Conservation (phyloP, 2,329 filamentous ascomycete genomes). For the Podosphaera xanthii region DNA sequence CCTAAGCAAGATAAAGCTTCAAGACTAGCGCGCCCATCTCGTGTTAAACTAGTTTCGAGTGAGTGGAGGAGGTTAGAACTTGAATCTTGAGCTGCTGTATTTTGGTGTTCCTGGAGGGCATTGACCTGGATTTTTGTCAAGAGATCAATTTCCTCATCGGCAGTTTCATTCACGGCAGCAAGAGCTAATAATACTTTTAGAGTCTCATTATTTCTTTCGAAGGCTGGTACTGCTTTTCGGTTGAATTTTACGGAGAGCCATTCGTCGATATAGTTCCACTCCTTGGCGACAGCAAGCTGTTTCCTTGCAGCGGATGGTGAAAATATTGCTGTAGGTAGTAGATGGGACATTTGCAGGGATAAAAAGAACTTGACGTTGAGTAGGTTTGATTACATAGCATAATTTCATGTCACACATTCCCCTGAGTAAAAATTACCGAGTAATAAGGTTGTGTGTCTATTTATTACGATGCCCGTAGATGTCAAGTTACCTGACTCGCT, state of each 20-base stretch:
- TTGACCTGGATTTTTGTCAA: conserved; percentile 34
- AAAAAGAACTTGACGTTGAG: too few species aligned
- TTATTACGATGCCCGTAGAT: background rate
- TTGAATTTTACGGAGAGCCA: conserved; percentile 58
- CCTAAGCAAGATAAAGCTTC: conserved; percentile 33
- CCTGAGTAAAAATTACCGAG: background rate
- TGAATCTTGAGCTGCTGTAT: conserved; percentile 16
- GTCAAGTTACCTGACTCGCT: background rate
- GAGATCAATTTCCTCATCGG: conserved; percentile 44
- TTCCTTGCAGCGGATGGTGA: conserved; percentile 47
- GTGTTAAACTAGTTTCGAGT: conserved; percentile 29
- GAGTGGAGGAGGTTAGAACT: conserved; percentile 25
- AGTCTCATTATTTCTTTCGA: conserved; percentile 75
- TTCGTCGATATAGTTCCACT: conserved; percentile 71
- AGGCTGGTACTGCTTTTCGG: conserved; percentile 39
- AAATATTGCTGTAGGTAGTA: conserved; percentile 31
- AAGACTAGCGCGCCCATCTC: conserved; percentile 31
- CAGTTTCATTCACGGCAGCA: conserved; percentile 52
- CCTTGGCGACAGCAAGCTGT: conserved; percentile 61
- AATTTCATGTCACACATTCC: too few species aligned
- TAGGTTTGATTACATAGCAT: too few species aligned
- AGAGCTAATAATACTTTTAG: conserved; percentile 52
- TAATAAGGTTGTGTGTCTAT: background rate
- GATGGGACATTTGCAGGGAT: conserved; percentile 15
- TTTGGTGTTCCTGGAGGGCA: conserved; percentile 30